Evolutionary conservation across 2,329 filamentous ascomycete genomes (phyloP), one percentile per base, ranked within the genome.

Genomic region (Colletotrichum sp.): DNA sequence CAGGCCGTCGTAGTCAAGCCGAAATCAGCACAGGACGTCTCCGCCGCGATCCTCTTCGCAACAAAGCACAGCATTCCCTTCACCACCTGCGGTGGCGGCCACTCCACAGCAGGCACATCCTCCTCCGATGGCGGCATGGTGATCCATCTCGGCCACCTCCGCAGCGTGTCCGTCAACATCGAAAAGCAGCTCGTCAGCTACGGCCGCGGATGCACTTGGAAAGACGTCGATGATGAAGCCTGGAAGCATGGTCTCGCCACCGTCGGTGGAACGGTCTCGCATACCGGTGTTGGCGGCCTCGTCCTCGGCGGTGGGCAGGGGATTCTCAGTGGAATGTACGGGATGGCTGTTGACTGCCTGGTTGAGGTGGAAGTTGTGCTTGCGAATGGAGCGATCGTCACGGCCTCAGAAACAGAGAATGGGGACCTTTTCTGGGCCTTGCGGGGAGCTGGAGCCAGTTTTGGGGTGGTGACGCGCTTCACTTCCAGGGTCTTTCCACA

Each of bases 201-300:
- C 24, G 87, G 88, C 72, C 90, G 90, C 30, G 90, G 91, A 9
- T 87, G 88, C 59, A 80, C 86, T 3, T 92, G 90, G 90, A 84
- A 83, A 71, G 88, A 92, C 78, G 87, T 92, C 15, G 90, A 93
- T 77, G 82, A 85, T 8, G 88, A 87, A 0, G 87, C 88, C 0
- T 88, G 84, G 68, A 81, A 87, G 64, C 83, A 90, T 78, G 87
- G 87, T 1, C 86, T 93, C 4, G 91, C 90, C 3, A 90, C 90
- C 2, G 89, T 92, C 0, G 91, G 91, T 10, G 92, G 92, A 4
- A 92, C 91, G 0, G 90, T 93, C 12, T 90, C 90, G 57, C 90
- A 93, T 77, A 93, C 91, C 2, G 92, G 92, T 8, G 89, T 93
- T 8, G 91, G 90, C 3, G 92, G 90, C 0, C 83, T 93, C 16